Base-by-base conservation (phyloP, 352 stramenopile genomes). In the Phytophthora pini region DNA sequence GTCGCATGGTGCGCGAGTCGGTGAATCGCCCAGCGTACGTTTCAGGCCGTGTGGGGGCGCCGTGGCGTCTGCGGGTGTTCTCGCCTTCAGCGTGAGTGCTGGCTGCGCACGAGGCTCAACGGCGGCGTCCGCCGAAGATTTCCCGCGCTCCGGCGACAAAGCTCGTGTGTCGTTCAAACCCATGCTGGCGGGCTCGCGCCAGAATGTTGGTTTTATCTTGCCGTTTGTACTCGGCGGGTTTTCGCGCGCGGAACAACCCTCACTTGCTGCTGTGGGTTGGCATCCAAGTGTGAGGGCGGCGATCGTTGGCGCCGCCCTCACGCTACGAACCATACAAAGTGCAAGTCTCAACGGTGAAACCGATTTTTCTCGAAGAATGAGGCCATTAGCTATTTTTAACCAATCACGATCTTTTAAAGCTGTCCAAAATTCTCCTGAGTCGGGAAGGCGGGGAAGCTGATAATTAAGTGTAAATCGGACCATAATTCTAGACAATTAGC, bases 171-270 rank as follows among this genome's bases (percentile, higher is more conserved):
- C 68, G 66, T 82, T 76, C 68, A 79, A 81, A 82, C 77, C 77
- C 77, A 86, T 86, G 27, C 2, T 38, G 67, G 49, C 40, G 27
- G 32, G 10, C 34, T 34, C 40, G 45, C 20, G 17, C 27, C 55
- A 59, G 77, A 86, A 75, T 86, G 77, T 72, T 72, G 64, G 74
- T 83, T 83, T 86, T 76, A 29, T 59, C 66, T 77, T 60, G 55
- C 11, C 5, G 29, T 67, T 80, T 87, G 71, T 81, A 82, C 73
- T 27, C 27, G 10, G 20, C 48, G 45, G 53, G 26, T 49, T 34
- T 54, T 49, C 7, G 27, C 44, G 45, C 48, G 48, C 13, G 10
- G 29, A 6, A 48, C 17, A 5, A 43, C 29, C 20, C 24, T 43
- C 27, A 24, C 58, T 65, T 59, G 54, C 29, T 58, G 27, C 15